Conservation (phyloP, 495 filamentous ascomycete genomes). For the Aspergillus biplanus region DNA sequence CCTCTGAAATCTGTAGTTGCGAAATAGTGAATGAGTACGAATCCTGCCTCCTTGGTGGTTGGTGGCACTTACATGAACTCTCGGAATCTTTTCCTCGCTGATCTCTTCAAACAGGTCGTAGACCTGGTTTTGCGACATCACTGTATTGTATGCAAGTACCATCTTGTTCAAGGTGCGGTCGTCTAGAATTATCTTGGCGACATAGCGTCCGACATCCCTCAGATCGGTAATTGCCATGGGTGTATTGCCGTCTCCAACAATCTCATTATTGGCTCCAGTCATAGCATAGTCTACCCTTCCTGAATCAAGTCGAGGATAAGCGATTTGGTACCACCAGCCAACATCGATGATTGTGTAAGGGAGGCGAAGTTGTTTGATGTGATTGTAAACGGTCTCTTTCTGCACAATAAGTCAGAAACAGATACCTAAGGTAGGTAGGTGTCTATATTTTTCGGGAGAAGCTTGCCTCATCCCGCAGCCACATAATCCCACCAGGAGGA, state of each 20-base stretch:
- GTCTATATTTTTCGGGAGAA: background rate
- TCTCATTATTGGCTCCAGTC: constrained; percentile 45
- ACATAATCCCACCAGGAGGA: constrained; percentile 52
- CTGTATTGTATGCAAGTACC: constrained; percentile 56
- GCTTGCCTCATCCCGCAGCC: constrained; percentile 50
- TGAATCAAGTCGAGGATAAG: constrained; percentile 53
- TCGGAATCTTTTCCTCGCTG: constrained; percentile 56
- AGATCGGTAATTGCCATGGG: constrained; percentile 54
- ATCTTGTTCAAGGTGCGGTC: constrained; percentile 60
- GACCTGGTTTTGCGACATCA: constrained; percentile 54
- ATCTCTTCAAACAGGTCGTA: constrained; percentile 54
- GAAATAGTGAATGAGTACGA: constrained; percentile 19
- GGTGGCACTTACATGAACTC: constrained; percentile 51
- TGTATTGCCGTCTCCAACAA: constrained; percentile 55
- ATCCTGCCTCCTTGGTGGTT: background rate
- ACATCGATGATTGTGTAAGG: constrained; percentile 66
- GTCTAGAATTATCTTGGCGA: constrained; percentile 59
- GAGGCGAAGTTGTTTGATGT: constrained; percentile 54
- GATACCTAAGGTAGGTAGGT: background rate
- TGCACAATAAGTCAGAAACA: constrained; percentile 19
- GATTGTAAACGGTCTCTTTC: constrained; percentile 61
- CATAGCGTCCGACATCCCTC: constrained; percentile 59
- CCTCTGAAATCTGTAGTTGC: constrained; percentile 41
- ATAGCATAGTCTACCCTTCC: constrained; percentile 58
- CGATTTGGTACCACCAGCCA: constrained; percentile 63